Base-by-base conservation (phyloP, 768 basidiomycete species). In the Trametes gibbosa region DNA sequence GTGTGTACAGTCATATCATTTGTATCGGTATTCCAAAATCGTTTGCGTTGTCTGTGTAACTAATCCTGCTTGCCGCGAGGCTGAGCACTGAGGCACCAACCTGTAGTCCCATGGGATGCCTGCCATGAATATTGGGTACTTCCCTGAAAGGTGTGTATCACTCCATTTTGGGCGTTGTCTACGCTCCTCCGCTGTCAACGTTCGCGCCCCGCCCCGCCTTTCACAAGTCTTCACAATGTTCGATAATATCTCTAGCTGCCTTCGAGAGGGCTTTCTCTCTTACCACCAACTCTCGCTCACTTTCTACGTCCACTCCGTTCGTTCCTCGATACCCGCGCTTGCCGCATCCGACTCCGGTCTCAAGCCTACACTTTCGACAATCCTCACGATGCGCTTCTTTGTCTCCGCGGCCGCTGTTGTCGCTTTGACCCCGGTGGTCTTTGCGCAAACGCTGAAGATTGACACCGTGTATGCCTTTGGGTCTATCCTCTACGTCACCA, bases 381-480 rank as follows among this genome's bases (percentile, higher is more conserved):
- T n/a, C 48, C 50, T 27, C 40, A 35, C 25, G 37, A 62, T 46
- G 56, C 55, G 56, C 25, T 24, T 53, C 35, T 49, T 68, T 45
- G 50, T 74, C 50, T 58, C 70, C 23, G 48, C 75, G 58, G 46
- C 69, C 27, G 70, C 73, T 39, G 55, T 78, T 45, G 61, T 70
- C 29, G 68, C 71, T 48, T 49, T 66, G 19, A 49, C 70, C 12
- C 70, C 75, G 41, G 78, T 71, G 70, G 79, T 65, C 50, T 51
- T 74, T 62, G 80, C 63, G 50, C 61, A 66, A 47, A 16, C 19
- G 5, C 66, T 86, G 67, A 83, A 77, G n/a, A 74, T 90, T 67
- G 83, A 90, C 71, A 86, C 87, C 1, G 84, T 87, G 88, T 89
- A 68, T 62, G 87, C 79, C 12, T 4, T 52, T 9, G 2, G 9